Evolutionary conservation across 2,329 filamentous ascomycete genomes (phyloP).

Genomic region (Diplodia corticola): DNA sequence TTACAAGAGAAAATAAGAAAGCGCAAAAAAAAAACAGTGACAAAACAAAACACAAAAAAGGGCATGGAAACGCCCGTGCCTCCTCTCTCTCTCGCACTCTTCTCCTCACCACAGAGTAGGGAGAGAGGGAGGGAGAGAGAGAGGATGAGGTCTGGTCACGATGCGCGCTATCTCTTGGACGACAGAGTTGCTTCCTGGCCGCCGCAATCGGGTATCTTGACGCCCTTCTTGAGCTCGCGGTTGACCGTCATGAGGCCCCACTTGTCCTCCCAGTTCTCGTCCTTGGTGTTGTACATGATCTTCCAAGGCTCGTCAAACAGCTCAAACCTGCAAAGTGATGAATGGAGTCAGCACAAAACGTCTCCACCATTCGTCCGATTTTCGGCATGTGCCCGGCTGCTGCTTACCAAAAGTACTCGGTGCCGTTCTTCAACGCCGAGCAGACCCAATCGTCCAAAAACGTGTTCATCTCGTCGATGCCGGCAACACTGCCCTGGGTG

Average conservation of each 20-base stretch:
- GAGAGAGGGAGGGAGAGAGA: no score
- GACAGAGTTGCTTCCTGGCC: slow-evolving; percentile 28
- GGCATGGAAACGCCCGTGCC: no score
- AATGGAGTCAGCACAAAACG: neutral
- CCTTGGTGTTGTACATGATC: slow-evolving; percentile 63
- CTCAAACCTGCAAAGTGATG: slow-evolving; percentile 61
- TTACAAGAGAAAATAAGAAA: no score
- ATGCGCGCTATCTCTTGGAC: neutral
- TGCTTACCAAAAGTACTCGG: slow-evolving; percentile 85
- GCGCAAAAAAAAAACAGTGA: no score
- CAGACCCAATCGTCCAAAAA: slow-evolving; percentile 89
- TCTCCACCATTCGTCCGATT: neutral
- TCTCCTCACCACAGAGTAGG: no score
- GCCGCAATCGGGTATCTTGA: slow-evolving; percentile 83
- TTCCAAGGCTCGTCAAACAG: slow-evolving; percentile 99
- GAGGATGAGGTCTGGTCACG: neutral
- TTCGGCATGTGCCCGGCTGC: neutral
- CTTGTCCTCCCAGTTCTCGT: slow-evolving; percentile 81
- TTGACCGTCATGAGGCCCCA: slow-evolving; percentile 90
- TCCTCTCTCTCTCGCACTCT: no score
- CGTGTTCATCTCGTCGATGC: slow-evolving; percentile 76
- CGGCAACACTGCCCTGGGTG: slow-evolving; percentile 70
- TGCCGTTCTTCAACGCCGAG: slow-evolving; percentile 73
- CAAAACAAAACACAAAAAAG: no score
- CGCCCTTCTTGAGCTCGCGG: slow-evolving; percentile 77